Conservation (phyloP, 2,329 filamentous ascomycete genomes). For the Cercospora sp. region DNA sequence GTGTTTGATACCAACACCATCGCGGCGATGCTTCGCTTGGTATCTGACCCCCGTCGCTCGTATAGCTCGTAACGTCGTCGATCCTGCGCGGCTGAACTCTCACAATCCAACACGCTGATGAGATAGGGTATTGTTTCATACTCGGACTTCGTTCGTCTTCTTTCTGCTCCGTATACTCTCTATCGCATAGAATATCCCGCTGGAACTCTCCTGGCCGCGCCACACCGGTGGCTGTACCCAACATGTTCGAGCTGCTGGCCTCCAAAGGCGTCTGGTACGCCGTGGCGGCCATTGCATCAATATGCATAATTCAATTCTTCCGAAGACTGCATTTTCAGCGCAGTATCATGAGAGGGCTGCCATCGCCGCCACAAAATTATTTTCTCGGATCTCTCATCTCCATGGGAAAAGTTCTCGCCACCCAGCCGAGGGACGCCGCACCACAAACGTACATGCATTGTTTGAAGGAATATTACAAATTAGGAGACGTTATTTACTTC, state of each 20-base stretch:
- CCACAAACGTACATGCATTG: constrained; percentile 40
- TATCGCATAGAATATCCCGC: not conserved
- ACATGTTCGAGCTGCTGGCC: constrained; percentile 24
- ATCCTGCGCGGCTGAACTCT: not conserved
- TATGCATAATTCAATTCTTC: constrained; percentile 32
- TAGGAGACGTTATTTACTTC: constrained; percentile 45
- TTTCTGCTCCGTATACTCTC: not conserved
- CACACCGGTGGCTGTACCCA: not conserved
- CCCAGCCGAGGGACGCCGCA: constrained; percentile 40
- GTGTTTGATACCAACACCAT: not conserved
- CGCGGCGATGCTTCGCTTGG: not conserved
- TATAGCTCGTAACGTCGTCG: not conserved
- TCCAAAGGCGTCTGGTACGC: constrained; percentile 28
- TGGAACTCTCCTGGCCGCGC: not conserved
- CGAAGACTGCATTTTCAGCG: constrained; percentile 31
- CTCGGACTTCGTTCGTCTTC: not conserved
- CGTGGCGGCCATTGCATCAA: constrained; percentile 27
- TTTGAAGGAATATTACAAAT: constrained; percentile 41
- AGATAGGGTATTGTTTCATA: not conserved
- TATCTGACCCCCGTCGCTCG: not conserved
- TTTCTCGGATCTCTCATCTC: constrained; percentile 45
- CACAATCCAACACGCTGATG: not conserved
- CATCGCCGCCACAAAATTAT: constrained; percentile 45
- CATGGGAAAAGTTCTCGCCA: constrained; percentile 40
- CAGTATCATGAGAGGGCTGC: constrained; percentile 32